phyloP scores from a whole-genome alignment of 2,329 filamentous ascomycete genomes.

The Apiospora koreana region DNA sequence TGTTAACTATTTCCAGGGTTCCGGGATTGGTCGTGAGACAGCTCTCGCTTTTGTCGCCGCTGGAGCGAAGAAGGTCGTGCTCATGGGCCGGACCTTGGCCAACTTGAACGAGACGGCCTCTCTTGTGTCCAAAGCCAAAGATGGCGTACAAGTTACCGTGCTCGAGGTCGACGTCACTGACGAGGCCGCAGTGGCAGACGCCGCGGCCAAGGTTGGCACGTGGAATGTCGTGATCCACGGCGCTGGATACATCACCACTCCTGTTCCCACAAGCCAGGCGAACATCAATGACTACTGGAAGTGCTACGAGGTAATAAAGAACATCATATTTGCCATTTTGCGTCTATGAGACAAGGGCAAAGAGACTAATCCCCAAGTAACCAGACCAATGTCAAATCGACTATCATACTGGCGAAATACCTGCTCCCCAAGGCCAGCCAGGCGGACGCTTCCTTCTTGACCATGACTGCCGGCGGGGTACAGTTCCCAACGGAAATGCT shows the following conservation, averaged over 20 bases:
- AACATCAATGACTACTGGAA: conserved; percentile 24
- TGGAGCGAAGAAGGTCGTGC: conserved; percentile 14
- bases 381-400: conserved; percentile 21
- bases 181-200: too few relatives aligned
- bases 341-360: too few relatives aligned
- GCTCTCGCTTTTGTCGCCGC: conserved; percentile 18
- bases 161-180: neutral
- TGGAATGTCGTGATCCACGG: neutral
- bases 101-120: conserved; percentile 10
- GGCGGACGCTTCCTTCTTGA: conserved; percentile 19
- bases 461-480: neutral
- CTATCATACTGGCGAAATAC: conserved; percentile 13
- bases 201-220: neutral
- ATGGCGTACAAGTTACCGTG: neutral
- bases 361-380: too few relatives aligned
- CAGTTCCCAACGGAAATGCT: conserved; percentile 7
- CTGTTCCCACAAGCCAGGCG: neutral
- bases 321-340: too few relatives aligned
- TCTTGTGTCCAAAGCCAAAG: neutral
- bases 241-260: neutral
- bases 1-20: conserved; percentile 5
- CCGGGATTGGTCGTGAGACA: conserved; percentile 17
- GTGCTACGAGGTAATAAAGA: conserved; percentile 22
- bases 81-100: conserved; percentile 16
- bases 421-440: conserved; percentile 15